Conservation (phyloP, 129 eudicot species). For the Flaveria robusta region DNA sequence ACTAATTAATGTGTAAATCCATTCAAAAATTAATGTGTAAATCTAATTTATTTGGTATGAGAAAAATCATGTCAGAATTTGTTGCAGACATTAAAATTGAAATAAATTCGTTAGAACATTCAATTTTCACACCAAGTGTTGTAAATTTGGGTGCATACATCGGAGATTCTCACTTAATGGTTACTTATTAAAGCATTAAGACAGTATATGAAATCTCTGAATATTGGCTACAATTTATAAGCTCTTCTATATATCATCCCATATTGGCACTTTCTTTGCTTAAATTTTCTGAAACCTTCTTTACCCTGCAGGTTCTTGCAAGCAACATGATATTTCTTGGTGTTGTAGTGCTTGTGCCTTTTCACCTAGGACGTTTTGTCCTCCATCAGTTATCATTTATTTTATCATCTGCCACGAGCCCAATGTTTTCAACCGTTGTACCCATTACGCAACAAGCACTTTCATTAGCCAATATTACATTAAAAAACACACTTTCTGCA, state of each 20-base stretch:
- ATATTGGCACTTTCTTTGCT: background rate
- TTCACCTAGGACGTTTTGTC: conserved; percentile 77
- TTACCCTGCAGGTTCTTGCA: conserved; percentile 79
- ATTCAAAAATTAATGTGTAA: too few relatives aligned
- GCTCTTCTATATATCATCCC: background rate
- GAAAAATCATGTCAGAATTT: too few relatives aligned
- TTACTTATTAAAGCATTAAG: background rate
- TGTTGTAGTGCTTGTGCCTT: conserved; percentile 82
- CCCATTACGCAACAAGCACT: conserved; percentile 78
- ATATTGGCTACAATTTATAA: background rate
- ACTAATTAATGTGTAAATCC: too few relatives aligned
- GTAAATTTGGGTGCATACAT: background rate
- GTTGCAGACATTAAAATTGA: too few relatives aligned
- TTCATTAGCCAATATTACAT: conserved; percentile 73
- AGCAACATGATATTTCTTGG: conserved; percentile 97
- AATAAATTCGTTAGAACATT: too few relatives aligned
- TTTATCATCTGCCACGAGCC: conserved; percentile 64
- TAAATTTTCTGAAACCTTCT: background rate
- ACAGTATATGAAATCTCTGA: background rate
- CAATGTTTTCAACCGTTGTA: conserved; percentile 53
- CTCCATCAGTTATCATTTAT: conserved; percentile 73
- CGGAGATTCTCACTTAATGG: background rate
- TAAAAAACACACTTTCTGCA: conserved; percentile 66
- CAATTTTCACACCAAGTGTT: too few relatives aligned
- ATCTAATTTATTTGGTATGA: too few relatives aligned